Base-by-base conservation (phyloP, 2,329 filamentous ascomycete species). In the Alternaria ethzedia region DNA sequence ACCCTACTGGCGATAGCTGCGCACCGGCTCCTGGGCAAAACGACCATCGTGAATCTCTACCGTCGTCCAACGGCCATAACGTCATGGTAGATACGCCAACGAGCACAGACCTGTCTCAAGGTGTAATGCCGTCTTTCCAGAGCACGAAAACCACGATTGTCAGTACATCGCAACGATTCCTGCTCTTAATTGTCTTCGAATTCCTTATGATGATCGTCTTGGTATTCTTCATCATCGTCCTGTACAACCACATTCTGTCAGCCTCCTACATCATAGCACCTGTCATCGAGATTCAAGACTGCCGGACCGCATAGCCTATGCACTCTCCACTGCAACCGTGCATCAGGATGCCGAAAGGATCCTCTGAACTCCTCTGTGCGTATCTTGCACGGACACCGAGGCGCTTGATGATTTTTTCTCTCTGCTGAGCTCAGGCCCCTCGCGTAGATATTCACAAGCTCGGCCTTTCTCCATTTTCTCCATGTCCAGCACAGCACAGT, bases 371-470 rank as follows among this genome's bases (percentile, higher is more conserved):
- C n/a, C 30, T 17, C 23, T 25, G 15, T 52, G 49, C 20, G 20
- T 36, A 32, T 41, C 49, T 52, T 52, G 49, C 49, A 52, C 30
- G 49, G 49, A 41, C 49, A 9, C 28, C 17, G 44, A 36, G 52
- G 17, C 13, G 23, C 15, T 57, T 60, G 52, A 36, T 32, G 30
- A 36, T 41, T 52, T 52, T 52, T 52, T 52, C n/a, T 36, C 17
- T 52, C 49, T 52, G n/a, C 20, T 52, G 30, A 49, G 58, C 58
- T 60, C 58, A 60, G 58, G 15, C 58, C 58, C 44, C 58, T 60
- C 58, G 58, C 52, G 58, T 60, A 60, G 58, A 60, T 44, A 60
- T 60, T 57, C 45, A 41, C 43, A 54, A 52, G 28, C 49, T 47
- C 32, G 25, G 41, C 28, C 54, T 30, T 46, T 47, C 15, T 56